Evolutionary conservation across 371 early-diverging fungal genomes (phyloP).

Genomic region (Mucor lusitanicus): DNA sequence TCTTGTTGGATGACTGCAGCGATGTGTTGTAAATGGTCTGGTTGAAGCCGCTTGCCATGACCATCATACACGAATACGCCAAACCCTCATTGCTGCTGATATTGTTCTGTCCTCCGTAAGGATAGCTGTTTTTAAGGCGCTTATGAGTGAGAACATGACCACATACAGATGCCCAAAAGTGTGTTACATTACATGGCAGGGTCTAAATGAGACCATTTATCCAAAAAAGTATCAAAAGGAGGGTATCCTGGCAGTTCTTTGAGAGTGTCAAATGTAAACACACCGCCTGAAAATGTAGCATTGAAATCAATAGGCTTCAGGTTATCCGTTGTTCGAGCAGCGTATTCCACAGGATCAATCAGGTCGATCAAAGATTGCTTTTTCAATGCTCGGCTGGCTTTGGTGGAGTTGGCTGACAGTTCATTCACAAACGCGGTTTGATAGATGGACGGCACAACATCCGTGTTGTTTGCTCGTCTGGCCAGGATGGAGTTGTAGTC

Average conservation of each 20-base stretch:
- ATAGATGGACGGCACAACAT: constrained; percentile 13
- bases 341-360: constrained; percentile 32
- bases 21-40: constrained; percentile 33
- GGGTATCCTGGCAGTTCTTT: constrained; percentile 44
- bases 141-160: not conserved
- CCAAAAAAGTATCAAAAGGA: constrained; percentile 49
- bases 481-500: constrained; percentile 31
- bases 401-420: not conserved
- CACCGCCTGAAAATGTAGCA: constrained; percentile 46
- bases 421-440: not conserved
- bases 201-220: constrained; percentile 48
- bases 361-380: constrained; percentile 10
- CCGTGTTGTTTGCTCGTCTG: constrained; percentile 15
- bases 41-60: constrained; percentile 53
- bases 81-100: constrained; percentile 43
- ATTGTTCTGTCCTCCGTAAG: constrained; percentile 36
- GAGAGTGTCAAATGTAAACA: constrained; percentile 34
- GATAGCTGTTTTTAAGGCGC: constrained; percentile 21
- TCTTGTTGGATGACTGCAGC: constrained; percentile 13
- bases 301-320: constrained; percentile 33
- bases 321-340: constrained; percentile 25
- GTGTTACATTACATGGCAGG: constrained; percentile 37
- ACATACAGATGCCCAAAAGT: too few relatives aligned
- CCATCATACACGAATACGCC: constrained; percentile 61
- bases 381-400: not conserved